Base-by-base conservation (phyloP, 2,329 filamentous ascomycete genomes). In the Fusarium sp. region DNA sequence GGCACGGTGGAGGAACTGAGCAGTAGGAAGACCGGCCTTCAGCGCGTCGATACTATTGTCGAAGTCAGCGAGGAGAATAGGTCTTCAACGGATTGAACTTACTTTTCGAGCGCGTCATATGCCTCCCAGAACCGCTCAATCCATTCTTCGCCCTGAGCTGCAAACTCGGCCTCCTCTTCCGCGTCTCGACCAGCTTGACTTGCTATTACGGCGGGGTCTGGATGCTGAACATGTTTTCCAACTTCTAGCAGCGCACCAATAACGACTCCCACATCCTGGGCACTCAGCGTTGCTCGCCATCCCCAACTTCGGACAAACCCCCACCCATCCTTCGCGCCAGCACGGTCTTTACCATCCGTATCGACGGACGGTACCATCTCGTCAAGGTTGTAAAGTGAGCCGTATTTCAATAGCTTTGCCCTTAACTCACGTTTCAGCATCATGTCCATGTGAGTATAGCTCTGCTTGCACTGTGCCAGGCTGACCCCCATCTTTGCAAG, bases 401-500 rank as follows among this genome's bases (percentile, higher is more conserved):
- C 95, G 80, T 97, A 98, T 78, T 96, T 96, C 25, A 98, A 87
- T 4, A 99, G 87, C 67, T 97, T 94, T 53, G 94, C 90, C 46
- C 96, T 91, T 35, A 98, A 84, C 35, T 94, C 94, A 9, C 94
- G 92, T 83, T 98, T 99, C 38, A 99, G 86, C 82, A 97, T 92
- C 91, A 98, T 97, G 82, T 98, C 96, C 95, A 99, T 98, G 82
- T 99, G 96, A 0, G 95, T 94, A 80, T 98, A 99, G 80, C 91
- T 96, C 82, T 98, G 96, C 78, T 94, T 95, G 83, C 95, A 97
- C 83, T 99, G 96, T 9, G 92, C 93, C 42, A 98, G 86, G 79
- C 94, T 97, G 62, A 99, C 94, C 37, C 96, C 96, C 96, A 99
- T 99, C 83, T 98, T 99, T 47, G 96, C 96, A 6, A 99, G 88